These are phyloP conservation scores for Scedosporium dehoogii DNA, from an alignment of 2,329 filamentous ascomycete genomes.

Conservation along the genomic window DNA sequence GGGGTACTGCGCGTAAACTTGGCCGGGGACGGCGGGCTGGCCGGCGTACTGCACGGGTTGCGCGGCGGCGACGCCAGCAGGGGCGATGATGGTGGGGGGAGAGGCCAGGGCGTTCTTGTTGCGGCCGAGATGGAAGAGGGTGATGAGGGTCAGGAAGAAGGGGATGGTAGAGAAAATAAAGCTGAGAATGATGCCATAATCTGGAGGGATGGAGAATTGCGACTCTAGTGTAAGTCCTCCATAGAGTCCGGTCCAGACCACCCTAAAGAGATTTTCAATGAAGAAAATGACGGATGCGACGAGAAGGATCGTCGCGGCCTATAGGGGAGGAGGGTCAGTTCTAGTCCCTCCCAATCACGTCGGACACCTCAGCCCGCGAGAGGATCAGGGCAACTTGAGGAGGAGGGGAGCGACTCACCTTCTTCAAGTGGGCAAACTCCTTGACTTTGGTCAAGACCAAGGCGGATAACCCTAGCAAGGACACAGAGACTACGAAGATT, in stretches of 20 bases:
- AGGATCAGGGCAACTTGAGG: background rate
- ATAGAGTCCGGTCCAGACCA: conserved; percentile 23
- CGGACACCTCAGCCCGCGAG: background rate
- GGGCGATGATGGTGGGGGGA: conserved; percentile 8
- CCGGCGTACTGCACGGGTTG: background rate
- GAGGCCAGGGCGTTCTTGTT: conserved; percentile 18
- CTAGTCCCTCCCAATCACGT: background rate
- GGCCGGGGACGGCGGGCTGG: background rate
- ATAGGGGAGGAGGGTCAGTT: background rate
- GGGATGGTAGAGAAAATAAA: conserved; percentile 13
- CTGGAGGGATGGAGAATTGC: background rate
- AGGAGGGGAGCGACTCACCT: background rate
- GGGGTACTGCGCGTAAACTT: background rate
- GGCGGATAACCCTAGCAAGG: background rate
- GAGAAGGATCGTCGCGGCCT: background rate
- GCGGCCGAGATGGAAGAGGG: conserved; percentile 18
- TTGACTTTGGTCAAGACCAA: conserved; percentile 1
- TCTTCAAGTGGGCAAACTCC: background rate
- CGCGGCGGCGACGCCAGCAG: background rate
- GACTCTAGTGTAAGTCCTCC: background rate
- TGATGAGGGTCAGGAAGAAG: conserved; percentile 13
- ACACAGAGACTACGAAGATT: background rate
- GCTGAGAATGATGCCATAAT: background rate
- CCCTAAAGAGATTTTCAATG: conserved; percentile 29
- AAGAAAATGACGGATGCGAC: conserved; percentile 18